Evolutionary conservation across 2,329 filamentous ascomycete species (phyloP).

Genomic region (Clonostachys byssicola): DNA sequence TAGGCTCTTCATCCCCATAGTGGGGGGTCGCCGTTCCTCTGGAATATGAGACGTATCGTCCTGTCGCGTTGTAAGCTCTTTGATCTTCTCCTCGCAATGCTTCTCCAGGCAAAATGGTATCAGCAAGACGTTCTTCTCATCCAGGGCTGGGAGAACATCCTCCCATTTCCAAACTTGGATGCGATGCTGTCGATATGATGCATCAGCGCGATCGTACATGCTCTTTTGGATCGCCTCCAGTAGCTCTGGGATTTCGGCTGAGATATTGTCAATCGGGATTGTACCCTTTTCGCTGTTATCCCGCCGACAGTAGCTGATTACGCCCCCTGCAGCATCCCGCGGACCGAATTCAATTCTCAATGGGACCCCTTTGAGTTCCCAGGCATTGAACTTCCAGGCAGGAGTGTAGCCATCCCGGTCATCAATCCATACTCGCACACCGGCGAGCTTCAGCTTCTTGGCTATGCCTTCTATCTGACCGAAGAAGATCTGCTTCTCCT

Average conservation of each 20-base stretch:
- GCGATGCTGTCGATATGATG: constrained; percentile 74
- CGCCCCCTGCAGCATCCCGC: constrained; percentile 82
- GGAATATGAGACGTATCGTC: constrained; percentile 52
- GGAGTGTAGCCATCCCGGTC: constrained; percentile 88
- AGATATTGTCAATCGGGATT: constrained; percentile 70
- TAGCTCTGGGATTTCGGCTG: constrained; percentile 69
- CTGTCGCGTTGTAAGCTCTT: constrained; percentile 81
- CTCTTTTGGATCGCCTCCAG: constrained; percentile 88
- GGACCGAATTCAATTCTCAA: constrained; percentile 94
- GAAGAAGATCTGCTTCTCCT: constrained; percentile 73
- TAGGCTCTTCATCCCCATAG: constrained; percentile 65
- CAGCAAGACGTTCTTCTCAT: constrained; percentile 86
- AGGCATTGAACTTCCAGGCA: constrained; percentile 98
- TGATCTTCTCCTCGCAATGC: constrained; percentile 90
- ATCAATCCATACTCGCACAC: constrained; percentile 77
- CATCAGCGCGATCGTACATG: constrained; percentile 72
- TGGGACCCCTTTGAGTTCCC: constrained; percentile 96
- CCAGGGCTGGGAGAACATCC: constrained; percentile 84
- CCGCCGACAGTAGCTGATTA: constrained; percentile 81
- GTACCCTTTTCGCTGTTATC: constrained; percentile 82
- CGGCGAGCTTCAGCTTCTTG: constrained; percentile 63
- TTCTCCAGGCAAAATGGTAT: constrained; percentile 82
- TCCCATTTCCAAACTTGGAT: constrained; percentile 82
- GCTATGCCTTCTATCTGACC: constrained; percentile 71
- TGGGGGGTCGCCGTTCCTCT: constrained; percentile 48